Conservation (phyloP, 768 basidiomycete species). For the Leccinum subtestaceum region DNA sequence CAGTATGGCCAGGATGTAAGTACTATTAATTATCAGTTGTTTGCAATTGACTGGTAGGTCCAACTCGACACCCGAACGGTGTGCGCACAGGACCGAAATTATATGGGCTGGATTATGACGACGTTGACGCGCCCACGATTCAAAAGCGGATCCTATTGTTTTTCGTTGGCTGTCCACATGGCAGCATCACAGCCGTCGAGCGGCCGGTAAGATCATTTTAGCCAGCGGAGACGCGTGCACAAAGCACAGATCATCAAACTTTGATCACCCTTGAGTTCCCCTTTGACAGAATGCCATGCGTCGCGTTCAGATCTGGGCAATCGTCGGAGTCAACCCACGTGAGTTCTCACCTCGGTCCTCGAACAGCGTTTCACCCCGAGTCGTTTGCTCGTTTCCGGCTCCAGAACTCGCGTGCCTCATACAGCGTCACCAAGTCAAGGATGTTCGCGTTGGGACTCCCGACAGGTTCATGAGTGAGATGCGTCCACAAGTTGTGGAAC, state of each 20-base stretch:
- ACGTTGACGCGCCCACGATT: too few species aligned
- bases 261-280: neutral
- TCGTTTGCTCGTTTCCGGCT: neutral
- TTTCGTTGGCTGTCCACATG: neutral
- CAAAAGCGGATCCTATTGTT: neutral
- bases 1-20: too few species aligned
- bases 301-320: neutral
- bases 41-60: neutral
- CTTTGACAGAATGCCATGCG: too few species aligned
- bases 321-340: too few species aligned
- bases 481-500: neutral
- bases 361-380: neutral
- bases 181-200: too few species aligned
- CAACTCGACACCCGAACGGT: neutral
- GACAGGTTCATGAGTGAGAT: neutral
- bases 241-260: neutral
- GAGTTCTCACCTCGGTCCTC: too few species aligned
- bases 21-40: neutral
- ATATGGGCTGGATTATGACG: neutral
- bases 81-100: neutral
- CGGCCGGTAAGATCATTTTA: neutral
- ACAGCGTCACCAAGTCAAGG: too few species aligned
- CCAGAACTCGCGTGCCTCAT: neutral
- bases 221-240: neutral
- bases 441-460: neutral